phyloP scores from a whole-genome alignment of 2,329 filamentous ascomycete species.

The Cytospora chrysosperma region DNA sequence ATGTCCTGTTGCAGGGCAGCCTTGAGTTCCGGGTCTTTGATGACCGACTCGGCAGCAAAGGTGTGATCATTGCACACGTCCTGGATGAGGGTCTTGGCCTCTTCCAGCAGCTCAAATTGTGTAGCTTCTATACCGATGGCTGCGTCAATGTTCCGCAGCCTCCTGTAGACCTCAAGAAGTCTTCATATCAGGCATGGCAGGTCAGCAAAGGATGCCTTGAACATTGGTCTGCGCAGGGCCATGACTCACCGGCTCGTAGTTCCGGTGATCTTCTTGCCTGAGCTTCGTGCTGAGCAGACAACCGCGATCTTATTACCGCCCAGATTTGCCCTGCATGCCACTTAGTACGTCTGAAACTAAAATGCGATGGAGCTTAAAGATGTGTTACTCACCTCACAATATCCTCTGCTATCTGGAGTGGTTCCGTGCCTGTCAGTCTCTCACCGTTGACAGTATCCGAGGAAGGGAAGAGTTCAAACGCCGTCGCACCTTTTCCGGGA shows the following conservation, averaged over 20 bases:
- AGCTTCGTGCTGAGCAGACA: slow-evolving; percentile 93
- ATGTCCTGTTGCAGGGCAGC: slow-evolving; percentile 64
- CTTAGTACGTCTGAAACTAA: slow-evolving; percentile 3
- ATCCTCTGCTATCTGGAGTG: slow-evolving; percentile 58
- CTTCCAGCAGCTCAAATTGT: slow-evolving; percentile 54
- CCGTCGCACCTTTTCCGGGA: slow-evolving; percentile 62
- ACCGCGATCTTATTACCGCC: slow-evolving; percentile 76
- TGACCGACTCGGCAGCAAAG: slow-evolving; percentile 63
- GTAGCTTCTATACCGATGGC: slow-evolving; percentile 52
- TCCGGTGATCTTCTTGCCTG: slow-evolving; percentile 88
- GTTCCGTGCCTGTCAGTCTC: slow-evolving; percentile 20
- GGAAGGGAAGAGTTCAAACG: slow-evolving; percentile 25
- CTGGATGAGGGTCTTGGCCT: slow-evolving; percentile 73
- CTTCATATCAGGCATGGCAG: slow-evolving; percentile 33
- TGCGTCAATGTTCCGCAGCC: slow-evolving; percentile 53
- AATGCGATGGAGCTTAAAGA: slow-evolving; percentile 18
- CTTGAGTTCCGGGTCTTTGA: slow-evolving; percentile 57
- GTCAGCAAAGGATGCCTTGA: background rate
- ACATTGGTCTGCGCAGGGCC: slow-evolving; percentile 7
- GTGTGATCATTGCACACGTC: slow-evolving; percentile 83
- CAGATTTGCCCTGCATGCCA: slow-evolving; percentile 54
- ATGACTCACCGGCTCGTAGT: slow-evolving; percentile 85
- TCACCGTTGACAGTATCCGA: slow-evolving; percentile 25
- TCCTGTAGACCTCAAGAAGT: slow-evolving; percentile 59
- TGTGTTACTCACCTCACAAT: slow-evolving; percentile 58